Evolutionary conservation across 805 yeast species (phyloP), one percentile per base, ranked within the genome.

Genomic region (Priceomyces medius): DNA sequence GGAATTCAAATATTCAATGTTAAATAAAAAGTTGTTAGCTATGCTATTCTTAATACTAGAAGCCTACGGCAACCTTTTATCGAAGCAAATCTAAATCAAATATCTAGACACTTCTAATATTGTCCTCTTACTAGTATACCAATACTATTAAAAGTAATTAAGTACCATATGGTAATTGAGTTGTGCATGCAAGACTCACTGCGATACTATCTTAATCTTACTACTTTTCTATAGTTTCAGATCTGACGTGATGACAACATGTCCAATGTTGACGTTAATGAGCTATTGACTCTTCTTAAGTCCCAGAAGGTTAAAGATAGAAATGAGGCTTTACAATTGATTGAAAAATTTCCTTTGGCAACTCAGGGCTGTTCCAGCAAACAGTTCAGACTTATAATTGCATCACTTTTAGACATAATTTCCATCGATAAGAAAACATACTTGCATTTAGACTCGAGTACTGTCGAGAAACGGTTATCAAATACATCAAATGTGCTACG

Each of bases 221-320:
- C 5, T 26, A 26, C 10, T 14, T 26, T n/a, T 26, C 14, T 26
- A 8, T 5, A 26, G 14, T n/a, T 26, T 5, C 29, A 9, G n/a
- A 20, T 17, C 4, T 6, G 20, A 19, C 35, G 19, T 32, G 7
- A 32, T 32, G 35, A 18, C 31, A 39, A 14, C 14, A 53, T 53
- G 58, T 44, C 55, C 37, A 38, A 51, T 6, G 39, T 52, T 45
- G 59, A 58, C 44, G 46, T 55, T 39, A 43, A 45, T 31, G 47
- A 48, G 37, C 37, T 49, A 20, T 31, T 37, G 50, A 62, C 34
- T 5, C 49, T 53, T 9, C 60, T 81, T 29, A 63, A 62, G 18
- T 81, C 87, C 0, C 45, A 71, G 2, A 81, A 75, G 50, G 61
- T 78, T 23, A 74, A 73, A 46, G 85, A 80, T 10, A 61, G 87